Evolutionary conservation across 495 filamentous ascomycete genomes (phyloP), one percentile per base, ranked within the genome.

Genomic region (Cudoniella acicularis): DNA sequence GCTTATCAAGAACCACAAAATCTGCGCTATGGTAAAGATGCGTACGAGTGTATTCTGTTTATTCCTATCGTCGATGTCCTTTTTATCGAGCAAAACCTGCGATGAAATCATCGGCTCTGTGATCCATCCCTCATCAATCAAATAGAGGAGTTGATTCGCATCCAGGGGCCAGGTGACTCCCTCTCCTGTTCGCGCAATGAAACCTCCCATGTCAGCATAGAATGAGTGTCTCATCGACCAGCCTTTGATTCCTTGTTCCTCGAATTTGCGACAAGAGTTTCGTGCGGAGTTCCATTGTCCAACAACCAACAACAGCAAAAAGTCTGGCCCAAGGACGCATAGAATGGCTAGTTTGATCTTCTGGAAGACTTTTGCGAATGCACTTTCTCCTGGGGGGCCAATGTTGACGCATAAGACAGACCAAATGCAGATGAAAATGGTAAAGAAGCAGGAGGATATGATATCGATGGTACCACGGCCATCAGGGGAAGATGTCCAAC

Each of bases 121-220:
- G 10, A 64, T 40, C 22, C 48, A 30, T 6, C 43, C 26, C 6
- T 66, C n/a, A 2, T 45, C 18, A 1, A 74, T 61, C 10, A 76
- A 60, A 40, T 66, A 76, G 45, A 61, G 59, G 0, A 77, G n/a
- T 20, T 76, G 71, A 41, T 67, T 65, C 16, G 67, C 63, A 42
- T 69, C 70, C 21, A 77, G 16, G 1, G 70, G 71, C 36, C 73
- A 73, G 0, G 70, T 45, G 0, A 6, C 20, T 25, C 16, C 27
- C n/a, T 71, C 75, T 0, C 10, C 22, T 1, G 62, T 36, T 10
- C 67, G 9, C 0, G 72, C 61, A 17, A 67, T 13, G 57, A 76
- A 66, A 10, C 72, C 74, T 40, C 75, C 75, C 56, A 65, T 73
- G 51, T 77, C 64, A 17, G 72, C 71, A 53, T 62, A 76, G 56